Conservation (phyloP, 345 rosid species). For the Moringa oleifera region DNA sequence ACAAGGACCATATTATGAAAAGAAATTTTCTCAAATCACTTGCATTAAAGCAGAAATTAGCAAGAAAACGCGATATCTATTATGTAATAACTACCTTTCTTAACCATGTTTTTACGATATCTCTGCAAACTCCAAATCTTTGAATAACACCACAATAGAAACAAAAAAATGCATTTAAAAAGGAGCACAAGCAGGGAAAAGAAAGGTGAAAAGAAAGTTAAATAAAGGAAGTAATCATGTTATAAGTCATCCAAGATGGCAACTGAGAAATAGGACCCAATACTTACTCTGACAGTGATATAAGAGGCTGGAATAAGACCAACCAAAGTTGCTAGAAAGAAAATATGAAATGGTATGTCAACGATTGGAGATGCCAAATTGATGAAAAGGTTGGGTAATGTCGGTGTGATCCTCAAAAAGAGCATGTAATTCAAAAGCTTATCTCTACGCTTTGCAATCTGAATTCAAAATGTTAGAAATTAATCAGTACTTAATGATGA, state of each 20-base stretch:
- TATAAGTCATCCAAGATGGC: background rate
- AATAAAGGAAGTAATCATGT: background rate
- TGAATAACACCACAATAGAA: too few relatives aligned
- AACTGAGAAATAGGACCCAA: constrained; percentile 6
- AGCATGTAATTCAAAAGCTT: constrained; percentile 96
- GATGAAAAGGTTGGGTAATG: constrained; percentile 92
- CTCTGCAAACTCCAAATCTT: background rate
- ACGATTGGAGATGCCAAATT: constrained; percentile 97
- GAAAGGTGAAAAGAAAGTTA: constrained; percentile 3
- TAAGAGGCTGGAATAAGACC: constrained; percentile 94
- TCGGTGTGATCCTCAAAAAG: constrained; percentile 90
- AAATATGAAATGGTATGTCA: constrained; percentile 91
- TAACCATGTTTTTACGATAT: background rate
- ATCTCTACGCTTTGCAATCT: constrained; percentile 88
- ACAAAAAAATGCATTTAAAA: too few relatives aligned
- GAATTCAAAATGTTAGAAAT: constrained; percentile 15
- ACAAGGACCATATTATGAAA: too few relatives aligned
- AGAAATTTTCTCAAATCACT: too few relatives aligned
- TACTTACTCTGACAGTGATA: constrained; percentile 83
- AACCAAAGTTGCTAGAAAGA: constrained; percentile 82
- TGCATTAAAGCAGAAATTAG: background rate
- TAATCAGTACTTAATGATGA: constrained; percentile 8
- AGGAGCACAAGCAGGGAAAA: background rate
- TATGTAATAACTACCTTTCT: background rate
- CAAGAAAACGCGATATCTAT: background rate